Percentiles rank a stretch among this genome's conserved stretches.
phyloP scores from a whole-genome alignment of 2,329 filamentous ascomycete genomes.

The Phaeosphaeria sp. region DNA sequence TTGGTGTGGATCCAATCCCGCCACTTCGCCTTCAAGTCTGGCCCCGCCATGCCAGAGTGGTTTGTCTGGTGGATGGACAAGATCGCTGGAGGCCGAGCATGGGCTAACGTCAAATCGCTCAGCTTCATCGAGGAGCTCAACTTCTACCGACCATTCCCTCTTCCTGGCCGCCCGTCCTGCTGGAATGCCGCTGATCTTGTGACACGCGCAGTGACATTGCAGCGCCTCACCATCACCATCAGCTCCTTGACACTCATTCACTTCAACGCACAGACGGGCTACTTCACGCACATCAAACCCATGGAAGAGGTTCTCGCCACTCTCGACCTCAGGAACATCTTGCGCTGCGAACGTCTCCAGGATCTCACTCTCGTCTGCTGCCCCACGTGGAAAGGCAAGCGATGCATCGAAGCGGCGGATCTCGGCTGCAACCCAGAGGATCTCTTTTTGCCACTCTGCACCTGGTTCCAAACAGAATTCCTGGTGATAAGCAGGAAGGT shows the following conservation, averaged over 20 bases:
- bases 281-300: not conserved
- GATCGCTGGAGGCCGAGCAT: not conserved
- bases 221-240: not conserved
- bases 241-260: not conserved
- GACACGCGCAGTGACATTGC: not conserved
- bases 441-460: not conserved
- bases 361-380: not conserved
- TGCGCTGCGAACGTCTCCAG: not conserved
- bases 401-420: not conserved
- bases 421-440: not conserved
- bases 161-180: not conserved
- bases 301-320: not conserved
- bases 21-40: not conserved
- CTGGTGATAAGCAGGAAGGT: not conserved
- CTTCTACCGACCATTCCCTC: not conserved
- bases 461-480: not conserved
- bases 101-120: not conserved
- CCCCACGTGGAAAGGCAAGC: not conserved
- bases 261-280: not conserved
- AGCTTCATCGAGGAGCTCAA: not conserved
- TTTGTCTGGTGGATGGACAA: not conserved
- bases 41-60: not conserved
- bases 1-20: not conserved
- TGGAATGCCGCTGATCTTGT: not conserved
- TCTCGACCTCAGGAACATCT: not conserved